Base-by-base conservation (phyloP, 495 filamentous ascomycete species). In the Sporormia fimetaria region DNA sequence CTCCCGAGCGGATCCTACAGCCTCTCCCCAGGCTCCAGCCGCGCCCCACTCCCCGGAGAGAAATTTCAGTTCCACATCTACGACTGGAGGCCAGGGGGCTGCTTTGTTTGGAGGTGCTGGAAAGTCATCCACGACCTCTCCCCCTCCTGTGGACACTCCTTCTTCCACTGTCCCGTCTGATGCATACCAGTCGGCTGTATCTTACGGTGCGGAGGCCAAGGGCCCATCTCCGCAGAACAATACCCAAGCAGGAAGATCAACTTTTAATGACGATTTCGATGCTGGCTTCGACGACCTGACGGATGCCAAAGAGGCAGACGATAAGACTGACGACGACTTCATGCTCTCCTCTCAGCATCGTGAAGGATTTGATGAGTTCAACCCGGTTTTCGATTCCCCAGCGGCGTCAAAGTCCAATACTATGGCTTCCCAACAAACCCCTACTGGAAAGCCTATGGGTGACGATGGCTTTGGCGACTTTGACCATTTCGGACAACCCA, bases 281-380 rank as follows among this genome's bases (percentile, higher is more conserved):
- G 80, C 86, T 28, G 86, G 84, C 25, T 98, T 98, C 55, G 84
- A 78, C 42, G 87, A 83, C 41, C 71, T 96, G 9, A 74, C 81
- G 40, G 86, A 95, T 48, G 83, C 83, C 14, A 87, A 88, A 47
- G 90, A 96, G 56, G 83, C 76, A 8, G 84, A 86, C n/a, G 82
- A 82, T 4, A 69, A 74, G 26, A 61, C 52, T 11, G 63, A 64
- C n/a, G 77, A 82, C 48, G 80, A 85, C 23, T 63, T 65, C 46
- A 55, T 57, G 23, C 43, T 62, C 33, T 40, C 44, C 26, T 51
- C 57, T 12, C 58, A 61, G 2, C 56, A 61, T 20, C 54, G 56
- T 12, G 70, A 71, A 45, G 63, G 60, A 21, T 60, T 63, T 14
- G 55, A 64, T 12, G 86, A 90, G 44, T 94, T 92, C 63, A 80